Percentiles rank a stretch among this genome's conserved stretches.
These are phyloP conservation scores for Trichoderma gracile DNA, from an alignment of 2,329 filamentous ascomycete species.

Conservation along the genomic window DNA sequence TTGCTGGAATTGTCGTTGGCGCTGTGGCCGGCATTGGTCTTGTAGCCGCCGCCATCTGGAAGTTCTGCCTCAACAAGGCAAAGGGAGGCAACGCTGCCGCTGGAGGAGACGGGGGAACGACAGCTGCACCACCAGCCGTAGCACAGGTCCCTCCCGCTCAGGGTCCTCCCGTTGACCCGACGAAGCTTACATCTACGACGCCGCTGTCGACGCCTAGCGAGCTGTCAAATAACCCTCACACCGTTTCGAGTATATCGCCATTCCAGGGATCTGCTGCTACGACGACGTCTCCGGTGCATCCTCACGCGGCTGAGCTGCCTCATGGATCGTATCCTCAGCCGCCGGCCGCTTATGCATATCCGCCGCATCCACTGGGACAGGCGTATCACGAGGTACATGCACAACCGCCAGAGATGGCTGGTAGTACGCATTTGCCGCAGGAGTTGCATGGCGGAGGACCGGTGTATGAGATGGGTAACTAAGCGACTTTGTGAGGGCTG, in stretches of 20 bases:
- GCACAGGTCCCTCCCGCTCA: neutral
- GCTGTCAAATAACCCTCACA: neutral
- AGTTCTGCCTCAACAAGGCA: neutral
- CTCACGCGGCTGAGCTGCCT: neutral
- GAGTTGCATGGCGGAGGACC: slow-evolving; percentile 13
- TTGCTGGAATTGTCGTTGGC: slow-evolving; percentile 14
- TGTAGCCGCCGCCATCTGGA: slow-evolving; percentile 2
- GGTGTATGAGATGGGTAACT: slow-evolving; percentile 16
- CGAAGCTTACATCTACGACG: neutral
- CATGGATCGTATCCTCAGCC: slow-evolving; percentile 17
- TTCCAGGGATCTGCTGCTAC: slow-evolving; percentile 4
- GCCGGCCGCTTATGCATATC: slow-evolving; percentile 3
- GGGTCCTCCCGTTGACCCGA: neutral
- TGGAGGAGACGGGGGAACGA: neutral
- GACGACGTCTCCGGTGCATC: slow-evolving; percentile 6
- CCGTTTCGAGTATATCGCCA: slow-evolving; percentile 8
- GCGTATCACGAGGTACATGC: slow-evolving; percentile 6
- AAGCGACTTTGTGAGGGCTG: neutral
- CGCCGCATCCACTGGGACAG: slow-evolving; percentile 7
- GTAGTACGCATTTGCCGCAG: slow-evolving; percentile 11
- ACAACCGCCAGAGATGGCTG: slow-evolving; percentile 12
- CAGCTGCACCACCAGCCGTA: neutral
- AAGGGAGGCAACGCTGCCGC: slow-evolving; percentile 3
- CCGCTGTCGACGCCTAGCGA: slow-evolving; percentile 10
- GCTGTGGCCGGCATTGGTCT: neutral